Evolutionary conservation across 306 rosid genomes (phyloP), one percentile per base, ranked within the genome.

Genomic region (Rosa lucieae): DNA sequence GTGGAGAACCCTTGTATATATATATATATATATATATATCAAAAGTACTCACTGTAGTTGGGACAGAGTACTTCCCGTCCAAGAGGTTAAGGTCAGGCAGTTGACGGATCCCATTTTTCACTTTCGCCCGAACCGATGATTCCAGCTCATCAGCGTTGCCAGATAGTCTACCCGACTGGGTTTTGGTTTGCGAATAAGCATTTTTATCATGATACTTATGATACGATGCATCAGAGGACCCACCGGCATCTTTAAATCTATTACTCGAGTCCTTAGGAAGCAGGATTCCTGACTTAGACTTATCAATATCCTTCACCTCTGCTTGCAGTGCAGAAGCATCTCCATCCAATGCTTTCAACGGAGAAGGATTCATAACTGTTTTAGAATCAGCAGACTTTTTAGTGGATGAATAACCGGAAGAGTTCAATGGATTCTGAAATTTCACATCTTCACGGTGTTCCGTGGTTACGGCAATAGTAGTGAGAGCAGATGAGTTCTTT

Each of bases 151-250:
- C 89, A 51, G 67, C 70, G 72, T 52, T 79, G 42, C 78, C 85
- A 8, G 85, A 74, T 46, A 87, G 78, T 81, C 85, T 91, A 77
- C 94, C 94, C 75, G 86, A 84, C 81, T 88, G 96, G 80, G 82
- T 76, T 87, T 90, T 95, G 70, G 93, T 79, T 85, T 84, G 89
- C 42, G 63, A 83, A 82, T 70, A 43, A 29, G 84, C 84, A 88
- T 88, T 80, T 93, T 87, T 96, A n/a, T 93, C 98, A 72, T 76
- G 81, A 77, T 82, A 72, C 74, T 91, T 93, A 74, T 73, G 89
- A 65, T 89, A 93, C 69, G 82, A 84, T 68, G 80, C 67, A 75
- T 89, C 97, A 69, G 82, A 70, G 4, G 82, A 78, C 75, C 90
- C 91, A 80, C 87, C 79, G 29, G 89, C 84, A 81, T 91, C 98